Evolutionary conservation across 2,329 filamentous ascomycete species (phyloP), one percentile per base, ranked within the genome.

Genomic region (Talaromyces sp.): DNA sequence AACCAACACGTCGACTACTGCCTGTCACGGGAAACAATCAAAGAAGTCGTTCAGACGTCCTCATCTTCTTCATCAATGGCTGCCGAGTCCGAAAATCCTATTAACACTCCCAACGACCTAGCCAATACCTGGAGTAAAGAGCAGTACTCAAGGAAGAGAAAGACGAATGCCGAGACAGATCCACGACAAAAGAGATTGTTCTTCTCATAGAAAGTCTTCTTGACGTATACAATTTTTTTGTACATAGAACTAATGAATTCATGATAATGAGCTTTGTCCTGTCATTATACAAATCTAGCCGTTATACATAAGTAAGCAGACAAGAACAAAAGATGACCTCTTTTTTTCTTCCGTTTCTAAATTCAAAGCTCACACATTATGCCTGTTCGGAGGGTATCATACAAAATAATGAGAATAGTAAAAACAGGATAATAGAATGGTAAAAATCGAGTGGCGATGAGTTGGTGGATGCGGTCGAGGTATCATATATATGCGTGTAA

Each of bases 1-100:
- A 99, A 99, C 70, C 87, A 90, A 64, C 95, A 99, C 73, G 93
- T 99, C 61, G 95, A 99, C 75, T 85, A 90, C 9, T 99, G 95
- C 75, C 84, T 99, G 1, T 97, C 93, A 0, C 85, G 89, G 63
- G 87, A 91, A 72, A 91, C 92, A 0, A 98, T 99, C 71, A 89
- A 89, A 54, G 92, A 97, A 71, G 90, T 87, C 0, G 89, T 95
- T 0, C 88, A 91, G 65, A 83, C 66, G 54, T 17, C 59, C 62
- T 43, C 70, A 69, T 17, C 61, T 27, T 27, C 43, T 15, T 50
- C 58, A 10, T 58, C 58, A 19, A 35, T 33, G 19, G 31, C 50
- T 25, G 9, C n/a, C 10, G 41, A 33, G 13, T 31, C 22, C 17
- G 25, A 47, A 17, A 15, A 33, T 25, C 7, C 33, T 17, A 15